Evolutionary conservation across 495 filamentous ascomycete species (phyloP), one percentile per base, ranked within the genome.

Genomic region (Immersiella caudata): DNA sequence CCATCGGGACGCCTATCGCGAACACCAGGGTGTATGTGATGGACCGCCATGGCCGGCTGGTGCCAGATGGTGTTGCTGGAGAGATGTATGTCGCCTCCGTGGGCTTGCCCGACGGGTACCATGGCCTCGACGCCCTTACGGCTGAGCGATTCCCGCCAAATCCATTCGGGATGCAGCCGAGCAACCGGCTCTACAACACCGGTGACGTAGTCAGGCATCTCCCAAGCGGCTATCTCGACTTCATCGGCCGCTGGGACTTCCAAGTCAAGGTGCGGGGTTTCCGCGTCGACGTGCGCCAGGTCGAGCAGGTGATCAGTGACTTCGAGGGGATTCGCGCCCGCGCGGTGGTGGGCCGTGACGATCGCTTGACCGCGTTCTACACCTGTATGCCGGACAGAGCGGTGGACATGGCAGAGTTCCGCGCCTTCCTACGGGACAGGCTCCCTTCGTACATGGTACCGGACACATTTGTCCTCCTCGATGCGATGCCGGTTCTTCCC

Each of bases 191-290:
- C 52, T 22, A 20, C 52, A 55, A 55, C 52, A 55, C 52, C 8
- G 52, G 52, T 1, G 52, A 55, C 20, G 52, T 55, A 2, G 52
- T 22, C 16, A n/a, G 24, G 52, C 20, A 26, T 55, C 52, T 55
- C 14, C 52, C 16, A 22, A n/a, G n/a, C 52, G 52, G 52, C 16
- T 16, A 26, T 26, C 52, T 55, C 52, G 52, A 55, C 52, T 55
- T 24, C 52, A 55, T 55, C 25, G 52, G 52, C 52, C 52, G 52
- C 9, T 55, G 52, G 52, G 52, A 55, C 20, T 55, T 55, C 20
- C 52, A 55, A 14, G 52, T n/a, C 20, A 55, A 55, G 20, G 24
- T 55, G 21, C 52, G 52, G 24, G 52, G 52, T 22, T 55, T 55
- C 52, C 52, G 52, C 2, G 24, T 55, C 20, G 52, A 55, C 22